Evolutionary conservation across 306 rosid species (phyloP), one percentile per base, ranked within the genome.

Genomic region (Trifolium fragiferum): DNA sequence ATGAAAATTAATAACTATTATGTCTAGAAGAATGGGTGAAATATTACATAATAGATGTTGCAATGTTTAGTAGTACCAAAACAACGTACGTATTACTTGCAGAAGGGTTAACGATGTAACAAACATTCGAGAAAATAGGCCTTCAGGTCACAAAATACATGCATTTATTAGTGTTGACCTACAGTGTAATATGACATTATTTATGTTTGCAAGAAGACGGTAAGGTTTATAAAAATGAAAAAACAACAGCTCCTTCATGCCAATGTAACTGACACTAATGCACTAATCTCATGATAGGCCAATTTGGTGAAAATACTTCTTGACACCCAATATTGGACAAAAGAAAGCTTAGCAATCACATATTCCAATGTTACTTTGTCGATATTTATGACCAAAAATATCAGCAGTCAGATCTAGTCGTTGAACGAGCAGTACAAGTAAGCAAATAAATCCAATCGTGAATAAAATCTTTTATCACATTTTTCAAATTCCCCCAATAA

Each of bases 1-100:
- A 65, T 46, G 68, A 65, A 77, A 81, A 63, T 15, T 68, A 40
- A 63, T 68, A 75, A 43, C 53, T 61, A 32, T 13, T 44, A 49
- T 25, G 13, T 51, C 51, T 37, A 20, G 84, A 46, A 68, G 55
- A 27, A 44, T 23, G 10, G 1, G 58, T 16, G 60, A 38, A 68
- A 20, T 44, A 47, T 30, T 50, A 27, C 55, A 60, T 21, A 58
- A 61, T 47, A 32, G 47, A 32, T 50, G 44, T 43, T 38, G 37
- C 44, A 50, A 49, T 35, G 16, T 37, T 73, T 49, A 70, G 38
- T 2, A 38, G 37, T 67, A 57, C 15, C 67, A 46, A 14, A 54
- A 73, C 38, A 40, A 6, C 7, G 19, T 53, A 25, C 19, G 9
- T 19, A 71, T 64, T 32, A 57, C 75, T 59, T 33, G 21, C 19